A percentile compares a stretch with the other conserved stretches of the same genome.
These are phyloP conservation scores for Phytophthora idaei DNA, from an alignment of 352 stramenopile genomes.

Conservation along the genomic window DNA sequence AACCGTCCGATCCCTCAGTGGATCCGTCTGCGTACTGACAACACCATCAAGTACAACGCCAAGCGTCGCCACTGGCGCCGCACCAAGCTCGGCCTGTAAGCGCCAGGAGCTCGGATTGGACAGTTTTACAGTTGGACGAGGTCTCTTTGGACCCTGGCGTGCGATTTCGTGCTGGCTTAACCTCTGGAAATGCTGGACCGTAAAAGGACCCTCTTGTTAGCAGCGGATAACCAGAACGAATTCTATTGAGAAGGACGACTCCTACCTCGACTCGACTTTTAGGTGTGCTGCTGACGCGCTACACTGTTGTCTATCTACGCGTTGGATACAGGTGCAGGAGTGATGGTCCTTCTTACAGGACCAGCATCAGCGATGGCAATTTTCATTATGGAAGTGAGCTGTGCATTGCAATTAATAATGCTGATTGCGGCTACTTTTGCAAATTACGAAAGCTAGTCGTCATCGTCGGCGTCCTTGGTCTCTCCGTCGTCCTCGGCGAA, in stretches of 20 bases:
- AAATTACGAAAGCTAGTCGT: constrained; percentile 31
- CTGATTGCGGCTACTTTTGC: background rate
- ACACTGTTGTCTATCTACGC: background rate
- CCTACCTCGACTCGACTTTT: constrained; percentile 3
- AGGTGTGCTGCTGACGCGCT: background rate
- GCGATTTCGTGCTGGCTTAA: constrained; percentile 30
- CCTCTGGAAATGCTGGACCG: constrained; percentile 24
- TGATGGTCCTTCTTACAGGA: background rate
- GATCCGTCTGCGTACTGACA: constrained; percentile 99
- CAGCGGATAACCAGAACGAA: constrained; percentile 46
- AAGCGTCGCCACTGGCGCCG: constrained; percentile 99
- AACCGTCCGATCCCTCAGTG: constrained; percentile 99
- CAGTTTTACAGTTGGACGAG: constrained; percentile 29
- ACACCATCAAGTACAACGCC: constrained; percentile 99
- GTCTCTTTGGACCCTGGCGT: constrained; percentile 27
- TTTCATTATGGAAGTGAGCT: background rate
- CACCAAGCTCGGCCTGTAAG: constrained; percentile 99
- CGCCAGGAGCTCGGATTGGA: constrained; percentile 24
- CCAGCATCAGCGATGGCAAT: background rate
- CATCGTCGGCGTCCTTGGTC: constrained; percentile 55
- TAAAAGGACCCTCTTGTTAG: constrained; percentile 26
- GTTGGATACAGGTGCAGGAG: constrained; percentile 1
- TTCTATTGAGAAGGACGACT: constrained; percentile 40
- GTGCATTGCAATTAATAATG: background rate
- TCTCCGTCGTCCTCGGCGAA: constrained; percentile 56